Base-by-base conservation (phyloP, 2,329 filamentous ascomycete genomes). In the Phoma sp. region DNA sequence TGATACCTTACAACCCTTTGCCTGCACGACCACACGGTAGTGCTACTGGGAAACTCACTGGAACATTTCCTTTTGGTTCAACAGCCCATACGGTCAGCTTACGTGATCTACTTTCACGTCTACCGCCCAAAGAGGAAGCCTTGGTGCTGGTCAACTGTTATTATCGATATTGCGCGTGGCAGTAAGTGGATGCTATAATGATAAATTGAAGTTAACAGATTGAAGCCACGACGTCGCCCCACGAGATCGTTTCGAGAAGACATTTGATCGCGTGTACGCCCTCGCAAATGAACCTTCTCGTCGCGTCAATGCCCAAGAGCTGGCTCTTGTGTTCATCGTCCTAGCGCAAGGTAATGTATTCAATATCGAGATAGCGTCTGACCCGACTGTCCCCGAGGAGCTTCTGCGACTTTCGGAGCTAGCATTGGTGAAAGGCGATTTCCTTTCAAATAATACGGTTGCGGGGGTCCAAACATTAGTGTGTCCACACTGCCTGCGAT, bases 401-500 rank as follows among this genome's bases (percentile, higher is more conserved):
- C 19, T 24, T 4, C 31, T 51, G 15, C 37, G 32, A 7, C 39
- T 51, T 24, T 41, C 47, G 17, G 47, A 51, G 47, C 31, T 24
- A 19, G 47, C 47, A n/a, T 24, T 51, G 27, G 38, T 51, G 19
- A 51, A 51, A n/a, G 47, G 47, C 3, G 38, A 51, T 22, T 51
- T 51, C 17, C 37, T 51, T 24, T 43, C 47, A 3, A 41, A 43
- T 12, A 51, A 51, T 29, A 51, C 39, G 13, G 47, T 51, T 35
- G 47, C 47, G 21, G 47, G 47, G 10, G 19, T 51, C 7, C 47
- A 51, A 43, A 51, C 47, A 19, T 21, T 51, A 29, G 47, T 51
- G 19, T 43, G 4, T 4, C 4, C 6, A 17, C 17, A 2, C 4
- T 9, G 19, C 2, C 7, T 22, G n/a, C 9, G 13, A 19, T 22